These are phyloP conservation scores for Magnaporthales sp. DNA, from an alignment of 2,329 filamentous ascomycete genomes.

Conservation along the genomic window DNA sequence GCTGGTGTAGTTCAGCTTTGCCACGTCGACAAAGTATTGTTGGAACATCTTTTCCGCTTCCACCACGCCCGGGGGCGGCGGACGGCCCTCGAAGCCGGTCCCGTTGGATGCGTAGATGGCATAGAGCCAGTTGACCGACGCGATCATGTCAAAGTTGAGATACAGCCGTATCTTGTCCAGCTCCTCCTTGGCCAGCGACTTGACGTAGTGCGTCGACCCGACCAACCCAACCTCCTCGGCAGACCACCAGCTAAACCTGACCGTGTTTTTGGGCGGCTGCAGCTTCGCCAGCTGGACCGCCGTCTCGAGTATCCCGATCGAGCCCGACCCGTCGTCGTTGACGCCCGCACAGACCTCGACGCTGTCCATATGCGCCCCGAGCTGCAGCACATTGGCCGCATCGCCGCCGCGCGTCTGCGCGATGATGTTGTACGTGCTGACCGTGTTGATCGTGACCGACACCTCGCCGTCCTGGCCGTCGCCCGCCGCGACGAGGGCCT, in stretches of 20 bases:
- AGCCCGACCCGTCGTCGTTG: conserved; percentile 70
- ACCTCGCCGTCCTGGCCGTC: conserved; percentile 15
- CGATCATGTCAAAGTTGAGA: conserved; percentile 50
- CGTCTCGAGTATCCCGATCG: conserved; percentile 51
- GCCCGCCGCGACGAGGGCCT: conserved; percentile 44
- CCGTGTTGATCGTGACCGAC: conserved; percentile 31
- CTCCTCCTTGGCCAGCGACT: conserved; percentile 31
- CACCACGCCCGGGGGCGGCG: conserved; percentile 47
- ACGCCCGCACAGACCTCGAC: conserved; percentile 60
- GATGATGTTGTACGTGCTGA: conserved; percentile 51
- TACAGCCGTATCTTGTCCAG: conserved; percentile 41
- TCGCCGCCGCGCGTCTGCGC: conserved; percentile 54
- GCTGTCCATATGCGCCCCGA: conserved; percentile 56
- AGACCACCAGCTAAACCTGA: conserved; percentile 55
- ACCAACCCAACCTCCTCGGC: conserved; percentile 47
- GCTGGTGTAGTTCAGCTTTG: conserved; percentile 33
- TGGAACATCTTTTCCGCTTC: conserved; percentile 44
- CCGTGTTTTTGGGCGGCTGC: conserved; percentile 31
- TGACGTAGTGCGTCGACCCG: conserved; percentile 45
- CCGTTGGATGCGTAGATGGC: conserved; percentile 53
- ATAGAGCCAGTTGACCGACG: conserved; percentile 39
- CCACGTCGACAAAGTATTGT: conserved; percentile 28
- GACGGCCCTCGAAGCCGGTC: conserved; percentile 48
- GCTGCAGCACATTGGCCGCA: conserved; percentile 54
- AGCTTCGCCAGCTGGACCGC: conserved; percentile 42